Conservation (phyloP, 257 asterid species). For the Solanum pinnatisectum region DNA sequence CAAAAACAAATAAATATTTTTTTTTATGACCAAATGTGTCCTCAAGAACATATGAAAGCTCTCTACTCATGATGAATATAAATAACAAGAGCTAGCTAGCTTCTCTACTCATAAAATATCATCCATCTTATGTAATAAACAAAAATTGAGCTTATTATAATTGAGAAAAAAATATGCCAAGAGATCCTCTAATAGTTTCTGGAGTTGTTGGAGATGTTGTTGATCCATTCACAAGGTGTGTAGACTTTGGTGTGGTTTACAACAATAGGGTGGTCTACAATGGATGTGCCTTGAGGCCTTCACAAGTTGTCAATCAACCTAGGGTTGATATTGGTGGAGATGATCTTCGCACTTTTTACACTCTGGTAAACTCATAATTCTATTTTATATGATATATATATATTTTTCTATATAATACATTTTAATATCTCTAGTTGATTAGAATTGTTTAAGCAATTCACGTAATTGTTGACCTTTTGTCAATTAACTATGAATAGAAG, state of each 20-base stretch:
- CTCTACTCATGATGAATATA: not conserved
- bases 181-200: constrained; percentile 60
- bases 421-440: not conserved
- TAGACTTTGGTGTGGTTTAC: constrained; percentile 30
- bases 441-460: not conserved
- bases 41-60: not conserved
- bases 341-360: constrained; percentile 58
- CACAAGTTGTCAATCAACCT: constrained; percentile 59
- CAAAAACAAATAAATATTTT: not conserved
- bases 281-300: constrained; percentile 56
- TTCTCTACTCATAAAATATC: not conserved
- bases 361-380: constrained; percentile 25
- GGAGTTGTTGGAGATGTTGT: constrained; percentile 63
- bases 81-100: not conserved
- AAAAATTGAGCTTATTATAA: not conserved
- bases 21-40: not conserved
- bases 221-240: constrained; percentile 51
- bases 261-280: constrained; percentile 36
- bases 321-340: constrained; percentile 67
- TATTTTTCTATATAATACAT: too few relatives aligned
- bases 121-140: not conserved
- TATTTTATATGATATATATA: not conserved
- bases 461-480: not conserved
- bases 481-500: not conserved
- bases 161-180: constrained; percentile 14